Percentiles rank a stretch among this genome's conserved stretches.
Evolutionary conservation across 1,139 yeast species (phyloP).

Genomic region (Scheffersomyces lignicola): DNA sequence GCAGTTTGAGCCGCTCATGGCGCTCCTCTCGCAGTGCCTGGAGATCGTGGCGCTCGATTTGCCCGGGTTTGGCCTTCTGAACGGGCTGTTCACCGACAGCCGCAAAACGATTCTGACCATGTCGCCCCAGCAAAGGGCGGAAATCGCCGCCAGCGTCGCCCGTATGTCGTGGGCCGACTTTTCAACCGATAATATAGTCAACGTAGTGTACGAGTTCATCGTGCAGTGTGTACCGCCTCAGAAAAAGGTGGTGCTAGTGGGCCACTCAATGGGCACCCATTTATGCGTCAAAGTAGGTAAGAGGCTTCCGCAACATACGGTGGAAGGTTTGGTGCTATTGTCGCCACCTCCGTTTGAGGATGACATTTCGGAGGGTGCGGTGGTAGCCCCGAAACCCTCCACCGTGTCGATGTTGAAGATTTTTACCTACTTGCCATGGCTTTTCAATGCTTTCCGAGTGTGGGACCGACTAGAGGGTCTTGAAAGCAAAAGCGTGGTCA

Average conservation of each 20-base stretch:
- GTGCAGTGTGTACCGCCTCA: conserved; percentile 37
- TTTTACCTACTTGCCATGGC: conserved; percentile 44
- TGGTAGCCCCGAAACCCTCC: conserved; percentile 5
- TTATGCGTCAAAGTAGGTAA: conserved; percentile 50
- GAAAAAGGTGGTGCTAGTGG: conserved; percentile 56
- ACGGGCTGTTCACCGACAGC: conserved; percentile 17
- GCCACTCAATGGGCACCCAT: conserved; percentile 78
- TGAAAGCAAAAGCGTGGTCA: conserved; percentile 53
- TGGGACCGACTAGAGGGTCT: conserved; percentile 67
- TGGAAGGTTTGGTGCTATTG: conserved; percentile 47
- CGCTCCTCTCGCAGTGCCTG: conserved; percentile 63
- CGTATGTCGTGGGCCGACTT: conserved; percentile 46
- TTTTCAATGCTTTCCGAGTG: conserved; percentile 56
- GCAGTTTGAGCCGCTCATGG: conserved; percentile 68
- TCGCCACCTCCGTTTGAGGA: conserved; percentile 57
- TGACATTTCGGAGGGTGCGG: conserved; percentile 17
- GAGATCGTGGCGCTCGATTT: conserved; percentile 65
- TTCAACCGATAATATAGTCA: conserved; percentile 49
- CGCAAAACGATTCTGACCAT: conserved; percentile 25
- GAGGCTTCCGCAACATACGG: conserved; percentile 37
- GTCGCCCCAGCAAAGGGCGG: conserved; percentile 22
- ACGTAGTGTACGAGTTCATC: conserved; percentile 42
- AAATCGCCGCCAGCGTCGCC: conserved; percentile 29
- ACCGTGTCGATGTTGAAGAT: conserved; percentile 18
- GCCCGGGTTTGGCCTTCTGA: conserved; percentile 74